Conservation (phyloP, 2,329 filamentous ascomycete species). For the Alternaria ethzedia region DNA sequence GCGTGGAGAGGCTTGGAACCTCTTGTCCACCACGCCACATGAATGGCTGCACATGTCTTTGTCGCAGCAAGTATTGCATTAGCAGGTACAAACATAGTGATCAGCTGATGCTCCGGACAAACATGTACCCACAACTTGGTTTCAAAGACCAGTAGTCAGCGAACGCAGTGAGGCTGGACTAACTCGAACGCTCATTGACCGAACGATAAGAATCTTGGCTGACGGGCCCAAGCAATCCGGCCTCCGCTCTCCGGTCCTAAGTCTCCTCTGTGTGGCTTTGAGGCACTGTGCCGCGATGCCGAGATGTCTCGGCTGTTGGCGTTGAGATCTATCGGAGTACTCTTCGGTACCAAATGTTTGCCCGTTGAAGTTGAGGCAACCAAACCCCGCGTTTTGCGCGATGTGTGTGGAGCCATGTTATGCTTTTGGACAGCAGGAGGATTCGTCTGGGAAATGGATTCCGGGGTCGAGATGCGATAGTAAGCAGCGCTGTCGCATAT, state of each 20-base stretch:
- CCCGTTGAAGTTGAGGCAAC: conserved; percentile 6
- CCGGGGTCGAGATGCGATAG: not conserved
- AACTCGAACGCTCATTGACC: conserved; percentile 12
- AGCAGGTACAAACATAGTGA: not conserved
- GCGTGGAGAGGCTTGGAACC: conserved; percentile 28
- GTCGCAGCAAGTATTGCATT: not conserved
- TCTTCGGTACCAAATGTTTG: conserved; percentile 1
- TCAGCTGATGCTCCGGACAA: conserved; percentile 8
- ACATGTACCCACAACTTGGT: not conserved
- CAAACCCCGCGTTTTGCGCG: conserved; percentile 1
- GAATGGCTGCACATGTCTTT: conserved; percentile 13
- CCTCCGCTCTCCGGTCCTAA: conserved; percentile 27
- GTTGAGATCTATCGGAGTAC: conserved; percentile 14
- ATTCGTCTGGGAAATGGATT: not conserved
- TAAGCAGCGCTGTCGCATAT: conserved; percentile 8
- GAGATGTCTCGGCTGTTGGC: conserved; percentile 36
- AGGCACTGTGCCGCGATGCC: conserved; percentile 36
- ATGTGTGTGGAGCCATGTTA: not conserved
- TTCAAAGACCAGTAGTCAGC: conserved; percentile 1
- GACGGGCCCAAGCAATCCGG: conserved; percentile 36
- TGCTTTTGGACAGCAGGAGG: not conserved
- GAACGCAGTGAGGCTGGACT: conserved; percentile 5
- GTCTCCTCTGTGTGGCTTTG: conserved; percentile 16
- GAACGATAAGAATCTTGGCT: conserved; percentile 43
- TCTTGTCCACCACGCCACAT: conserved; percentile 26